Percentiles rank a stretch among this genome's conserved stretches.
phyloP scores from a whole-genome alignment of 163 green algal species.

The Chlorella variabilis region DNA sequence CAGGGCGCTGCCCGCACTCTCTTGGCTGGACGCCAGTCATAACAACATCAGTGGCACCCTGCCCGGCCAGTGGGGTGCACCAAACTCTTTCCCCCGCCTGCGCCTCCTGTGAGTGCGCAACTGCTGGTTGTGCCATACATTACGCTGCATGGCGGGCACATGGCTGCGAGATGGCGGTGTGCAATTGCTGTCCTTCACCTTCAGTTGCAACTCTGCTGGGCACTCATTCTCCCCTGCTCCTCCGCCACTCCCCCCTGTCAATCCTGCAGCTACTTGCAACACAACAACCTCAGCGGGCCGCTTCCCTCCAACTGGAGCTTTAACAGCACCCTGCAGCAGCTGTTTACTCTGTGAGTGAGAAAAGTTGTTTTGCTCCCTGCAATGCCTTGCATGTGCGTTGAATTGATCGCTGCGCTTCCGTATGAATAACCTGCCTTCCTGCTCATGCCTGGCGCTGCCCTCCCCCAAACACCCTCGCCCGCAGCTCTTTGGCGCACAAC shows the following conservation, averaged over 20 bases:
- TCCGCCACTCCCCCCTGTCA: too few relatives aligned
- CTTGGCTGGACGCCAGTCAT: constrained; percentile 9
- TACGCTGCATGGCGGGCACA: not conserved
- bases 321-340: constrained; percentile 31
- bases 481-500: constrained; percentile 41
- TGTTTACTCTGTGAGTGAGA: constrained; percentile 9
- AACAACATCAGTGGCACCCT: constrained; percentile 47
- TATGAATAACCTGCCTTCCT: not conserved
- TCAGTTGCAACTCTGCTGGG: not conserved
- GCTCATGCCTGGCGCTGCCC: too few relatives aligned
- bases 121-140: not conserved
- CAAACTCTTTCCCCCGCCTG: constrained; percentile 25
- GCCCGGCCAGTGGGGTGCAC: constrained; percentile 38
- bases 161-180: not conserved
- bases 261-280: constrained; percentile 5
- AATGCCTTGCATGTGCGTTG: too few relatives aligned
- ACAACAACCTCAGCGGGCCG: constrained; percentile 30
- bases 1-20: constrained; percentile 11
- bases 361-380: too few relatives aligned
- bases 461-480: too few relatives aligned
- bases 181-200: too few relatives aligned
- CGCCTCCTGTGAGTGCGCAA: not conserved
- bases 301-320: constrained; percentile 26
- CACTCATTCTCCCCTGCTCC: not conserved
- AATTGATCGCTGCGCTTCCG: too few relatives aligned